Percentiles rank a stretch among this genome's conserved stretches.
phyloP scores from a whole-genome alignment of 1,139 yeast genomes.

The Scheffersomyces illinoinensis region DNA sequence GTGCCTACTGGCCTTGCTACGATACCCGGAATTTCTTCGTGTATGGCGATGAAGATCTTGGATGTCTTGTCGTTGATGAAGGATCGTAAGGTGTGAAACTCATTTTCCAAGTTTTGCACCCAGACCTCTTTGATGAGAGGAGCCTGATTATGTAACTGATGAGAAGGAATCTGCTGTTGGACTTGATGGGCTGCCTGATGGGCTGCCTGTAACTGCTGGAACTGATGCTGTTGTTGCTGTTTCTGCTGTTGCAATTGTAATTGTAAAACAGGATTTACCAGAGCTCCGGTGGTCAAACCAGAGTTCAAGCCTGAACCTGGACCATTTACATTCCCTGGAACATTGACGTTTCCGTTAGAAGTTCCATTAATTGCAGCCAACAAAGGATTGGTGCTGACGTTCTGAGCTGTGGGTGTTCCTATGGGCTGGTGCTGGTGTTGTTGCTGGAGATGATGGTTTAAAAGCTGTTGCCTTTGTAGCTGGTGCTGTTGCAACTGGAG shows the following conservation, averaged over 20 bases:
- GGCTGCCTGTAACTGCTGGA: constrained; percentile 11
- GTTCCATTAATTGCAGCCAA: constrained; percentile 40
- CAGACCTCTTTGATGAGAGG: constrained; percentile 73
- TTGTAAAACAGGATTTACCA: constrained; percentile 32
- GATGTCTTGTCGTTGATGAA: constrained; percentile 66
- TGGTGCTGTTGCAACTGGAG: constrained; percentile 41
- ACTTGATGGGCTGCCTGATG: constrained; percentile 12
- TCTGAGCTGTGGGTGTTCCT: constrained; percentile 22
- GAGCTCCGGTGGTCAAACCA: neutral
- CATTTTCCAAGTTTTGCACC: constrained; percentile 80
- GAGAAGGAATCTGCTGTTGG: constrained; percentile 21
- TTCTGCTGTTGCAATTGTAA: constrained; percentile 30
- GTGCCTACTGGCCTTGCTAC: constrained; percentile 97
- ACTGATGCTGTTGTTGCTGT: constrained; percentile 17
- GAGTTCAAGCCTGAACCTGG: neutral
- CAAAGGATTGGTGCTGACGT: constrained; percentile 33
- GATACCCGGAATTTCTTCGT: constrained; percentile 95
- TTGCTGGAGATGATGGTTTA: constrained; percentile 36
- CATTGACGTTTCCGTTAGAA: constrained; percentile 12
- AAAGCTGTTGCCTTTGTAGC: constrained; percentile 42
- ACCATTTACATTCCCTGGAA: constrained; percentile 4
- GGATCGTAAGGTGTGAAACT: constrained; percentile 72
- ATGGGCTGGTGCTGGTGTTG: constrained; percentile 25
- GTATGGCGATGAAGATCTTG: constrained; percentile 61
- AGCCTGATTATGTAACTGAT: constrained; percentile 16